These are phyloP conservation scores for Ilex asprella DNA, from an alignment of 257 asterid species.

Conservation along the genomic window DNA sequence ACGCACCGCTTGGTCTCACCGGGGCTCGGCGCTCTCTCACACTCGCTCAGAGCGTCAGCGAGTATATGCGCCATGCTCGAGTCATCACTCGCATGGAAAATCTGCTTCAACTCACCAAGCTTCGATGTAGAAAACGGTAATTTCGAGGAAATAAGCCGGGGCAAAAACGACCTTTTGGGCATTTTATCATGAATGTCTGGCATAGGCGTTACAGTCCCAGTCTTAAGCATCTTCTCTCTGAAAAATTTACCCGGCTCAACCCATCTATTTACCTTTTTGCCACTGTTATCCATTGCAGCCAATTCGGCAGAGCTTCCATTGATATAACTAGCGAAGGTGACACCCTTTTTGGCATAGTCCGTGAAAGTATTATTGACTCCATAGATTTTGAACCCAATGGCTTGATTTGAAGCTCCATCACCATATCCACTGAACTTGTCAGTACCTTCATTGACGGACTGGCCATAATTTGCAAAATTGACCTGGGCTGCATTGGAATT, in stretches of 20 bases:
- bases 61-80: slow-evolving; percentile 7
- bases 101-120: not conserved
- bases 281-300: not conserved
- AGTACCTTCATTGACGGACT: slow-evolving; percentile 6
- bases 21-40: slow-evolving; percentile 8
- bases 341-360: slow-evolving; percentile 8
- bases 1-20: slow-evolving; percentile 12
- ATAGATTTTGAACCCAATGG: slow-evolving; percentile 5
- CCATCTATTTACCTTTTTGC: not conserved
- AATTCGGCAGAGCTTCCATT: not conserved
- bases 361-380: slow-evolving; percentile 10
- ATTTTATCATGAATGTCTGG: not conserved
- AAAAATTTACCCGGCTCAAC: not conserved
- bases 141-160: not conserved
- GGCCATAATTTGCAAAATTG: slow-evolving; percentile 7
- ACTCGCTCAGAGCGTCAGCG: slow-evolving; percentile 5
- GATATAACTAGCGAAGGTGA: not conserved
- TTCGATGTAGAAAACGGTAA: slow-evolving; percentile 2
- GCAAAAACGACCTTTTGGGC: slow-evolving; percentile 6
- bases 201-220: not conserved
- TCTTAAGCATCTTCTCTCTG: slow-evolving; percentile 4
- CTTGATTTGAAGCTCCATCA: not conserved
- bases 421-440: slow-evolving; percentile 14
- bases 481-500: slow-evolving; percentile 2
- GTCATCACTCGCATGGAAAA: slow-evolving; percentile 3